Percentiles rank a stretch among this genome's conserved stretches.
These are phyloP conservation scores for Cyberlindnera euphorbiae DNA, from an alignment of 805 yeast species.

Conservation along the genomic window DNA sequence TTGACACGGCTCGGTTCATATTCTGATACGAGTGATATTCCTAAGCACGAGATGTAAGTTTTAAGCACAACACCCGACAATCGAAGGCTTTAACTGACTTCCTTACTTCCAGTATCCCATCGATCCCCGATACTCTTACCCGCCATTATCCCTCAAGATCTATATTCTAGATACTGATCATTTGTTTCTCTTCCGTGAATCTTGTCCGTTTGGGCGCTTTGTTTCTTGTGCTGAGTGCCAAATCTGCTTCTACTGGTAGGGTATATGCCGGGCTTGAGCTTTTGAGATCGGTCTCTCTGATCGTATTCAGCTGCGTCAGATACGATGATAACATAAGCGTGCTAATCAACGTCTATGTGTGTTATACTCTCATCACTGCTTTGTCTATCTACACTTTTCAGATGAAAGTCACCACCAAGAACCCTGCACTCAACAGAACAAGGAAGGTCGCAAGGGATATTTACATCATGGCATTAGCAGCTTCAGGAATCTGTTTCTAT, in stretches of 20 bases:
- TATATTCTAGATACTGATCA: conserved; percentile 1
- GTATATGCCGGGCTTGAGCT: neutral
- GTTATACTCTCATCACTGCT: conserved; percentile 3
- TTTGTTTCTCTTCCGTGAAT: neutral
- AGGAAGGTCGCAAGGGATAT: conserved; percentile 4
- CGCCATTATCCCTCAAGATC: conserved; percentile 4
- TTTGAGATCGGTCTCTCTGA: neutral
- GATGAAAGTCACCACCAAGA: conserved; percentile 3
- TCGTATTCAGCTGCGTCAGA: conserved; percentile 7
- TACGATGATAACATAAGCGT: conserved; percentile 1
- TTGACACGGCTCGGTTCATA: too few relatives aligned
- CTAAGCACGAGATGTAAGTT: conserved; percentile 9
- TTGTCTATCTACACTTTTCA: conserved; percentile 4
- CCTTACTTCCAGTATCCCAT: too few relatives aligned
- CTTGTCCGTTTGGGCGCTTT: neutral
- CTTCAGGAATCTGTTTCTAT: conserved; percentile 2
- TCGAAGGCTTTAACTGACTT: too few relatives aligned
- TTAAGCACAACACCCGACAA: too few relatives aligned
- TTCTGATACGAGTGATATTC: too few relatives aligned
- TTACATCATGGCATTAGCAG: neutral
- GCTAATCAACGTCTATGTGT: conserved; percentile 1
- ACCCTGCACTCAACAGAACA: conserved; percentile 5
- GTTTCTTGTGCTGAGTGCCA: neutral
- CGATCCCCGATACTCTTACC: conserved; percentile 3
- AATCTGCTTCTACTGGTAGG: conserved; percentile 1